These are phyloP conservation scores for Nicotiana paniculata DNA, from an alignment of 257 asterid species.

Conservation along the genomic window DNA sequence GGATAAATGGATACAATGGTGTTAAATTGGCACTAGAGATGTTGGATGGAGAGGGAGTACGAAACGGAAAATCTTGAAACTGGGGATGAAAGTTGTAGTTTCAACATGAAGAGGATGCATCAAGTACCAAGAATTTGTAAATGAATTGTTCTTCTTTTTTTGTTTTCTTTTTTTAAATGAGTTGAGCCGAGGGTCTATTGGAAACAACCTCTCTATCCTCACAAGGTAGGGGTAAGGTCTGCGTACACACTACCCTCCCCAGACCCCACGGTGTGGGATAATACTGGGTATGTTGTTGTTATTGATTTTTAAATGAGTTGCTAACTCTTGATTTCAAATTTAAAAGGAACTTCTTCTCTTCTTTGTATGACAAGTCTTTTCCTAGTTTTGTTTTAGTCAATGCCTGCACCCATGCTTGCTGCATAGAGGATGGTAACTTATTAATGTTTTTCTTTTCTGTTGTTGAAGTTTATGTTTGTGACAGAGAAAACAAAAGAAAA, in stretches of 20 bases:
- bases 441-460: not conserved
- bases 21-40: not conserved
- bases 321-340: not conserved
- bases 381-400: not conserved
- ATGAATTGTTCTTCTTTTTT: not conserved
- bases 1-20: not conserved
- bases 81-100: not conserved
- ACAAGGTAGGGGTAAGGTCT: too few relatives aligned
- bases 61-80: not conserved
- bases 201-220: too few relatives aligned
- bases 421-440: not conserved
- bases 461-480: not conserved
- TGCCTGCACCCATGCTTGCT: not conserved
- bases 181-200: too few relatives aligned
- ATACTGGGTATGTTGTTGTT: too few relatives aligned
- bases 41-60: not conserved
- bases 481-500: not conserved
- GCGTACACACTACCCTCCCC: too few relatives aligned
- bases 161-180: too few relatives aligned
- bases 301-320: not conserved
- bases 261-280: too few relatives aligned
- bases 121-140: not conserved
- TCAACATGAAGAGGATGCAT: not conserved
- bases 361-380: not conserved
- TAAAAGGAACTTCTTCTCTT: not conserved